Conservation (phyloP, 495 filamentous ascomycete genomes). For the Aspergillus taichungensis region DNA sequence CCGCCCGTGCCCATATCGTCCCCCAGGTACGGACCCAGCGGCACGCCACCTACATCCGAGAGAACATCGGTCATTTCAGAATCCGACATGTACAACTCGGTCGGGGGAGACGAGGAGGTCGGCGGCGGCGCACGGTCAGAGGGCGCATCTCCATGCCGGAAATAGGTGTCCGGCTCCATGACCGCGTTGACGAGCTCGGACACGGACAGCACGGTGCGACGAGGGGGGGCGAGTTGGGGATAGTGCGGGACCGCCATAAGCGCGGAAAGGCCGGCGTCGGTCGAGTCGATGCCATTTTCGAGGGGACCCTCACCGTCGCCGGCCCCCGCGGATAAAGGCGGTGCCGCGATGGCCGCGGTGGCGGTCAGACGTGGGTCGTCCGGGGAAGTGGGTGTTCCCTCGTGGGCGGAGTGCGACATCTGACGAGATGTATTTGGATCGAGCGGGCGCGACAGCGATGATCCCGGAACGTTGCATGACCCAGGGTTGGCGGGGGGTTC, state of each 20-base stretch:
- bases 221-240: conserved; percentile 14
- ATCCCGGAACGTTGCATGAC: conserved; percentile 6
- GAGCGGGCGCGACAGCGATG: conserved; percentile 1
- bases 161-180: conserved; percentile 6
- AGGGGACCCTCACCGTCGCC: not conserved
- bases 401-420: not conserved
- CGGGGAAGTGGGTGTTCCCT: conserved; percentile 1
- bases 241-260: conserved; percentile 29
- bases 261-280: conserved; percentile 17
- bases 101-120: conserved; percentile 3
- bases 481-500: conserved; percentile 3
- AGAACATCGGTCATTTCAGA: conserved; percentile 17
- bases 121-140: not conserved
- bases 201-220: conserved; percentile 7
- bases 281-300: not conserved
- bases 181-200: conserved; percentile 28
- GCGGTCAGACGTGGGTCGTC: not conserved
- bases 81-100: conserved; percentile 13
- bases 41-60: conserved; percentile 17
- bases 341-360: not conserved
- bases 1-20: conserved; percentile 13
- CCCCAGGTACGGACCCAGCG: conserved; percentile 9
- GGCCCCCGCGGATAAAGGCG: not conserved
- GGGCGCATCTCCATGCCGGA: not conserved
- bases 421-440: too few relatives aligned